Percentiles rank a stretch among this genome's conserved stretches.
phyloP scores from a whole-genome alignment of 495 filamentous ascomycete species.

The Neurospora pannonica region DNA sequence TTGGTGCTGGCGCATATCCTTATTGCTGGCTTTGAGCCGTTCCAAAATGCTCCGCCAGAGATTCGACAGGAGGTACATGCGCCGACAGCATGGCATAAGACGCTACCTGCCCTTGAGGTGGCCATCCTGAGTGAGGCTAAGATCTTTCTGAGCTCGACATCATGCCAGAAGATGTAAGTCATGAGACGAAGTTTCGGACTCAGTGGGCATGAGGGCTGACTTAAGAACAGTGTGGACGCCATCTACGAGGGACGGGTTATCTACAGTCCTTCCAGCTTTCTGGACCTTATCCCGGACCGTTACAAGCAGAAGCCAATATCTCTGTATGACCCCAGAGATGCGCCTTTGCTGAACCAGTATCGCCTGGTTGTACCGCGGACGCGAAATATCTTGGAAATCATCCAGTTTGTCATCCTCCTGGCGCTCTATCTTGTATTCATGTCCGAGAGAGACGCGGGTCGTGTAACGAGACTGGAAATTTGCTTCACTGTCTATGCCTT shows the following conservation, averaged over 20 bases:
- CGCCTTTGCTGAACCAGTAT: slow-evolving; percentile 64
- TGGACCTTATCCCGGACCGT: slow-evolving; percentile 63
- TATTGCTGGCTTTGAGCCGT: slow-evolving; percentile 63
- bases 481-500: slow-evolving; percentile 54
- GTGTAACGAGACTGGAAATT: slow-evolving; percentile 43
- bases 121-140: slow-evolving; percentile 63
- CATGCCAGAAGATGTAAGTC: slow-evolving; percentile 55
- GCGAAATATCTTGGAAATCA: slow-evolving; percentile 55
- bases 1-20: slow-evolving; percentile 62
- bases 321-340: slow-evolving; percentile 56
- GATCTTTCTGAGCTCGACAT: slow-evolving; percentile 53
- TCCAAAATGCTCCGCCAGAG: slow-evolving; percentile 56
- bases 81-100: slow-evolving; percentile 44
- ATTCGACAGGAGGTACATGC: slow-evolving; percentile 40
- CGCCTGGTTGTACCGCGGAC: slow-evolving; percentile 61
- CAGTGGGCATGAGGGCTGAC: background rate
- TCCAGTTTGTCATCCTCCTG: slow-evolving; percentile 56
- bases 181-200: background rate
- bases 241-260: slow-evolving; percentile 59
- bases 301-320: slow-evolving; percentile 66
- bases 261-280: slow-evolving; percentile 60
- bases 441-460: slow-evolving; percentile 41
- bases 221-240: slow-evolving; percentile 43
- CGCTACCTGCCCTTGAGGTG: slow-evolving; percentile 58
- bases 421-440: slow-evolving; percentile 54